Percentiles rank a stretch among this genome's conserved stretches.
Conservation (phyloP, 1,284 basidiomycete genomes). For the Boletus sp. region DNA sequence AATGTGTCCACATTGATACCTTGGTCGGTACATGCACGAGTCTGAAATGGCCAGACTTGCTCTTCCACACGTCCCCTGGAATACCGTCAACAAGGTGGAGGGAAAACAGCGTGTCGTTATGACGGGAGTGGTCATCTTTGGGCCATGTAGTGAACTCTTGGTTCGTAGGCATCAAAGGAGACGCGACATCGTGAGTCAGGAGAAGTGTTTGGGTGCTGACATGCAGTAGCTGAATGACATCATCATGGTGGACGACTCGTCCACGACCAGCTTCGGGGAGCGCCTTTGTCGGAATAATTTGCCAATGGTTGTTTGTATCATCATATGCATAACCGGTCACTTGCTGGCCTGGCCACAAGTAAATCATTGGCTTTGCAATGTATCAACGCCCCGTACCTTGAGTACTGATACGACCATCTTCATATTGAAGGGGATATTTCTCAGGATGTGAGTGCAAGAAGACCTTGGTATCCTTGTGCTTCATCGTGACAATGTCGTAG, state of each 20-base stretch:
- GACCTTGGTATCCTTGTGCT: slow-evolving; percentile 90
- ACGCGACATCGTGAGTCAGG: slow-evolving; percentile 96
- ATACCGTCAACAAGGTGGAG: slow-evolving; percentile 68
- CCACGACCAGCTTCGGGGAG: slow-evolving; percentile 87
- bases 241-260: slow-evolving; percentile 84
- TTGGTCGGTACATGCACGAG: slow-evolving; percentile 86
- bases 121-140: slow-evolving; percentile 64
- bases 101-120: slow-evolving; percentile 87
- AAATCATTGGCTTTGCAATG: not conserved
- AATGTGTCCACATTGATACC: slow-evolving; percentile 93
- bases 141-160: slow-evolving; percentile 95
- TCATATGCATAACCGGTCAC: slow-evolving; percentile 96
- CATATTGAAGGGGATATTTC: slow-evolving; percentile 89
- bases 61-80: slow-evolving; percentile 82
- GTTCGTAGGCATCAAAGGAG: slow-evolving; percentile 95
- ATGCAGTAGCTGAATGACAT: slow-evolving; percentile 87
- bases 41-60: slow-evolving; percentile 87
- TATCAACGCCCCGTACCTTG: slow-evolving; percentile 56
- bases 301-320: slow-evolving; percentile 95
- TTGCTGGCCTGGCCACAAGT: slow-evolving; percentile 71
- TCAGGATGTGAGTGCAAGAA: slow-evolving; percentile 93
- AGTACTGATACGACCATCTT: slow-evolving; percentile 93
- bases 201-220: slow-evolving; percentile 81
- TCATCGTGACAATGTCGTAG: slow-evolving; percentile 83
- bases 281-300: slow-evolving; percentile 89